Evolutionary conservation across 116 monocot genomes (phyloP).

Genomic region (Trichopus zeylanicus): DNA sequence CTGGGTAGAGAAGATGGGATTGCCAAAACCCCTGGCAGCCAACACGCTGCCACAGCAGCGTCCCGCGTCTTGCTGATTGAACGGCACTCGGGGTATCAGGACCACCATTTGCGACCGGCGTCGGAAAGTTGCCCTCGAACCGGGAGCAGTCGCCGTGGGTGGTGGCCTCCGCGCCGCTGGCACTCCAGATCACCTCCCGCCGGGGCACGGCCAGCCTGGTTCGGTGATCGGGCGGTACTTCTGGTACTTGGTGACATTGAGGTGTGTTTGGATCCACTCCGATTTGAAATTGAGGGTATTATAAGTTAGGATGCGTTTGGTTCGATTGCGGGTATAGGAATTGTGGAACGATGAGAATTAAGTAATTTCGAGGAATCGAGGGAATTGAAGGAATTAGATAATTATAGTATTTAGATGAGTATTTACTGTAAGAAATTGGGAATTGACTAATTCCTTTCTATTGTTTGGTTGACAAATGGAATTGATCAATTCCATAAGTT

Average conservation of each 20-base stretch:
- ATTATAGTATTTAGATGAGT: too few species aligned
- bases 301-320: too few species aligned
- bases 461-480: too few species aligned
- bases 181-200: constrained; percentile 2
- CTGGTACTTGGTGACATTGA: constrained; percentile 2
- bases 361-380: too few species aligned
- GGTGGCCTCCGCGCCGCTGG: not conserved
- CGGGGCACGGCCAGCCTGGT: not conserved
- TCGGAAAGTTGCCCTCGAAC: not conserved
- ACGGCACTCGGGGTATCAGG: not conserved
- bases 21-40: not conserved
- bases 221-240: not conserved
- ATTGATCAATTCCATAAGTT: too few species aligned
- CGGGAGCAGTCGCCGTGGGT: constrained; percentile 4
- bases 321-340: too few species aligned
- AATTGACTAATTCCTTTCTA: too few species aligned
- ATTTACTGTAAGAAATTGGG: too few species aligned
- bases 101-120: not conserved
- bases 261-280: too few species aligned
- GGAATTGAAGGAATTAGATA: too few species aligned
- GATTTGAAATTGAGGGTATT: too few species aligned
- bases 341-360: too few species aligned
- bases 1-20: not conserved
- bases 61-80: not conserved
- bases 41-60: not conserved